A percentile compares a stretch with the other conserved stretches of the same genome.
Conservation (phyloP, 2,329 filamentous ascomycete species). For the Diaporthe citriasiana region DNA sequence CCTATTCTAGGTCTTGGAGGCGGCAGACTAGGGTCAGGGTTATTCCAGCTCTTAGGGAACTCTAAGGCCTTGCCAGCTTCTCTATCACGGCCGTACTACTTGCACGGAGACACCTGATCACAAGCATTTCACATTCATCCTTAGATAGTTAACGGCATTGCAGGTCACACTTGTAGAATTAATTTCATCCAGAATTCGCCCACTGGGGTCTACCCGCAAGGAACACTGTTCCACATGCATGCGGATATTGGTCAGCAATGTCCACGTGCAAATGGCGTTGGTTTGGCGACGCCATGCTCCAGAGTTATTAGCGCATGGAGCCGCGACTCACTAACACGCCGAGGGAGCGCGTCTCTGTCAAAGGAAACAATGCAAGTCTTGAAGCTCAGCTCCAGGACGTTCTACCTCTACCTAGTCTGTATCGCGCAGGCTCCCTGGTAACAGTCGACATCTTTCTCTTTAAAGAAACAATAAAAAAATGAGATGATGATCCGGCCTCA, state of each 20-base stretch:
- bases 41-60: no score
- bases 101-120: neutral
- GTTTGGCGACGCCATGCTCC: slow-evolving; percentile 15
- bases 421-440: neutral
- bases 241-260: neutral
- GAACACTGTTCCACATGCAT: neutral
- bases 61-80: neutral
- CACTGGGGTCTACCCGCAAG: neutral
- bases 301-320: neutral
- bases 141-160: neutral
- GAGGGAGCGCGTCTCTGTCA: slow-evolving; percentile 29
- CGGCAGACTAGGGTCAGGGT: neutral
- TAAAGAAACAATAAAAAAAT: neutral
- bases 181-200: neutral
- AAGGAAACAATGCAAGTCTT: neutral
- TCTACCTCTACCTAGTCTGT: neutral
- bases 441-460: neutral
- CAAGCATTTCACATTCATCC: no score
- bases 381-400: neutral
- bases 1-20: neutral
- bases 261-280: slow-evolving; percentile 6
- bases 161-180: neutral
- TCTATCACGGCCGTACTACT: no score
- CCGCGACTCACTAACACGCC: slow-evolving; percentile 33
- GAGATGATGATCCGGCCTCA: slow-evolving; percentile 27